These are phyloP conservation scores for Lepiota subincarnata DNA, from an alignment of 768 basidiomycete species.

Conservation along the genomic window DNA sequence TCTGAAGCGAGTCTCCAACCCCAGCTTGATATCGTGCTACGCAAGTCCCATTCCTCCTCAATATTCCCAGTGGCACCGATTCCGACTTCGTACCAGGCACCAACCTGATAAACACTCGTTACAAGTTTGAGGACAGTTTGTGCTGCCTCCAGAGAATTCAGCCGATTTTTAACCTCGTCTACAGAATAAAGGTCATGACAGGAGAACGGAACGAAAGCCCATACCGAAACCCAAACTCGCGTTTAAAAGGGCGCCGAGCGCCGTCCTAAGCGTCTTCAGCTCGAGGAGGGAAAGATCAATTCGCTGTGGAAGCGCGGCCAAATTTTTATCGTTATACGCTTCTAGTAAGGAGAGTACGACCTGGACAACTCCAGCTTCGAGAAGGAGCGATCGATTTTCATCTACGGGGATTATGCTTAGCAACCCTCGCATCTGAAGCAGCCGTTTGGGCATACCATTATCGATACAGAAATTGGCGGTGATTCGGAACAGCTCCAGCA, in stretches of 20 bases:
- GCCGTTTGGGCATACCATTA: slow-evolving; percentile 49
- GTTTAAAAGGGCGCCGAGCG: slow-evolving; percentile 77
- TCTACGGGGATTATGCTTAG: slow-evolving; percentile 37
- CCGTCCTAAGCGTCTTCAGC: slow-evolving; percentile 70
- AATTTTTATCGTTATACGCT: slow-evolving; percentile 54
- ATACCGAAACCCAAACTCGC: slow-evolving; percentile 73
- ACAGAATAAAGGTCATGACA: slow-evolving; percentile 1
- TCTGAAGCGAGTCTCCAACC: slow-evolving; percentile 73
- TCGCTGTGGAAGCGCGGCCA: slow-evolving; percentile 20
- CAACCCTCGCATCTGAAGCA: neutral
- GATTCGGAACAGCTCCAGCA: slow-evolving; percentile 70
- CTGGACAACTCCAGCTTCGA: slow-evolving; percentile 70
- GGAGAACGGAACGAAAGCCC: slow-evolving; percentile 17
- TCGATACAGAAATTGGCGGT: slow-evolving; percentile 84
- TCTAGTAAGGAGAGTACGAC: slow-evolving; percentile 64
- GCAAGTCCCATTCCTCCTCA: slow-evolving; percentile 61
- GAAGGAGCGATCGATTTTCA: slow-evolving; percentile 64
- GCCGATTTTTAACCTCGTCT: slow-evolving; percentile 70
- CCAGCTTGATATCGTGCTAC: slow-evolving; percentile 68
- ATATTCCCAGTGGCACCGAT: slow-evolving; percentile 21
- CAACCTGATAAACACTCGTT: slow-evolving; percentile 67
- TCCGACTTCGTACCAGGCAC: slow-evolving; percentile 47
- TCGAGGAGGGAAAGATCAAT: slow-evolving; percentile 47
- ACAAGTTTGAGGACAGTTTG: slow-evolving; percentile 66
- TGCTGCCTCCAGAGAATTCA: slow-evolving; percentile 67